Evolutionary conservation across 1,284 basidiomycete species (phyloP).

Genomic region (Tylopilus orsonianus): DNA sequence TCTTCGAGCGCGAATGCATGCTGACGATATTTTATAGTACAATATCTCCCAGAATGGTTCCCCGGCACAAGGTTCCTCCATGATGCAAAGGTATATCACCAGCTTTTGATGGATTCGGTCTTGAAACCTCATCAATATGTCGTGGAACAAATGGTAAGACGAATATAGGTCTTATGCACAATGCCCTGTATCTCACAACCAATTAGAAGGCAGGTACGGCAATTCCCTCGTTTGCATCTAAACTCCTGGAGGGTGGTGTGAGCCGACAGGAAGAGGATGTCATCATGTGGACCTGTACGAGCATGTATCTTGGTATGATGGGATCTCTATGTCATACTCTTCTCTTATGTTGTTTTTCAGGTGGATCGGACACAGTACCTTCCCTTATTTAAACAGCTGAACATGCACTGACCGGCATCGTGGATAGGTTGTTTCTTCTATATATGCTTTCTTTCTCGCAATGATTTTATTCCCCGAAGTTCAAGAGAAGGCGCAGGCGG

Average conservation of each 20-base stretch:
- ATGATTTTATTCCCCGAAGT: conserved; percentile 27
- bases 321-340: neutral
- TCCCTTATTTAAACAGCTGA: neutral
- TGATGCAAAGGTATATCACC: conserved; percentile 38
- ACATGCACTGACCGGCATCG: neutral
- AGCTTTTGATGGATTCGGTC: conserved; percentile 33
- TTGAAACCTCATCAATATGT: conserved; percentile 41
- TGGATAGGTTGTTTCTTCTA: conserved; percentile 37
- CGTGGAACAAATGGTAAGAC: conserved; percentile 40
- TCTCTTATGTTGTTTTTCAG: conserved; percentile 12
- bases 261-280: conserved; percentile 23
- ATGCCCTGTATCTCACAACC: neutral
- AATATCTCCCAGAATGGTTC: conserved; percentile 47
- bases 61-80: conserved; percentile 47
- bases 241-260: conserved; percentile 10
- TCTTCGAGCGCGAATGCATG: neutral
- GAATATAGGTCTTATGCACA: neutral
- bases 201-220: conserved; percentile 39
- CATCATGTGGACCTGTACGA: conserved; percentile 23
- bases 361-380: conserved; percentile 26
- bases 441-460: conserved; percentile 32
- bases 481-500: conserved; percentile 22
- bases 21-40: conserved; percentile 30
- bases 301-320: conserved; percentile 15
- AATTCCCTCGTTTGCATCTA: conserved; percentile 38